Conservation (phyloP, 2,329 filamentous ascomycete genomes). For the Gnomoniopsis smithogilvyi region DNA sequence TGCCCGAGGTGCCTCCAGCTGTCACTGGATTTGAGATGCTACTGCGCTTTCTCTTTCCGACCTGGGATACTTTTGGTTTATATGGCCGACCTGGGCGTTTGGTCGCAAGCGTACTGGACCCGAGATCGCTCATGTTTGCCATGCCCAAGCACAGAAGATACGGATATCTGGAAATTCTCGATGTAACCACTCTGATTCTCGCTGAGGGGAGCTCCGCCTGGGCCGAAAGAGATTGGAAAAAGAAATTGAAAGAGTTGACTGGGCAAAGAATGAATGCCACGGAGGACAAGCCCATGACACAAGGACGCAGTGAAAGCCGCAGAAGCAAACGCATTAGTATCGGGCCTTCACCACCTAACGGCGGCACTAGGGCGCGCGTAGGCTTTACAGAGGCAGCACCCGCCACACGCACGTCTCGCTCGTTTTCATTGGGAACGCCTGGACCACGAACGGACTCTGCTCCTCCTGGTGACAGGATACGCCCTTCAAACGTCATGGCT, state of each 20-base stretch:
- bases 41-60: constrained; percentile 86
- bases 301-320: constrained; percentile 54
- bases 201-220: constrained; percentile 73
- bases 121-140: constrained; percentile 93
- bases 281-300: constrained; percentile 44
- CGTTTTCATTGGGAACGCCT: constrained; percentile 41
- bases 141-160: constrained; percentile 88
- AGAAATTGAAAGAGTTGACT: constrained; percentile 83
- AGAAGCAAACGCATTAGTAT: constrained; percentile 56
- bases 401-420: constrained; percentile 50
- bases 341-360: constrained; percentile 32
- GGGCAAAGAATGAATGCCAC: constrained; percentile 70
- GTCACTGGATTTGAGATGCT: constrained; percentile 95
- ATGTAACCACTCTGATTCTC: constrained; percentile 77
- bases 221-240: constrained; percentile 88
- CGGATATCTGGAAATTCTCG: constrained; percentile 85
- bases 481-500: constrained; percentile 31
- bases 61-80: constrained; percentile 86
- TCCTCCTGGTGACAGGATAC: constrained; percentile 40
- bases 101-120: constrained; percentile 81
- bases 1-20: constrained; percentile 92
- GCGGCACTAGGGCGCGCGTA: constrained; percentile 41
- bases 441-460: constrained; percentile 47
- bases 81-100: constrained; percentile 87
- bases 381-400: constrained; percentile 55